These are phyloP conservation scores for Sugiyamaella castrensis DNA, from an alignment of 1,139 yeast genomes.

Conservation along the genomic window DNA sequence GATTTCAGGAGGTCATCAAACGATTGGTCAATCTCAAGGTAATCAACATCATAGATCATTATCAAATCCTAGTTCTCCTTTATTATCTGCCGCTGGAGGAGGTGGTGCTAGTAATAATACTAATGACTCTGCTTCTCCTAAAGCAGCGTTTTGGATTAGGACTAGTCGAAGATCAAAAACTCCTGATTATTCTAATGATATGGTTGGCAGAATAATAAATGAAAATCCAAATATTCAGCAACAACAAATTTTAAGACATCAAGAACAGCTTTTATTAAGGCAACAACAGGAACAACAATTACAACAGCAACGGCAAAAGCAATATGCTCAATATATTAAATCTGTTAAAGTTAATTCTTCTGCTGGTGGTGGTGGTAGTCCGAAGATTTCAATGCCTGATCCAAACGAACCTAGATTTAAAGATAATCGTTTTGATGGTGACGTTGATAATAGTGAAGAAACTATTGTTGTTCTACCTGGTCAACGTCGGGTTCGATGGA, in stretches of 20 bases:
- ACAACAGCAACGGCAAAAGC: too few species aligned
- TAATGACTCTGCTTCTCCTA: constrained; percentile 1
- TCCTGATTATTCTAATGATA: constrained; percentile 8
- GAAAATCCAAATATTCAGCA: constrained; percentile 10
- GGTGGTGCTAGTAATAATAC: background rate
- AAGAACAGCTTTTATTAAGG: background rate
- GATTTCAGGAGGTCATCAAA: too few species aligned
- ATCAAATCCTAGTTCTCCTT: constrained; percentile 7
- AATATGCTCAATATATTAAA: too few species aligned
- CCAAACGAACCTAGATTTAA: background rate
- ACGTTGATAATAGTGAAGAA: too few species aligned
- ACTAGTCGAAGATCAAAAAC: constrained; percentile 10
- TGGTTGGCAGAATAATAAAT: constrained; percentile 12
- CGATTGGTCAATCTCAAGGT: too few species aligned
- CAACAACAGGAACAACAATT: background rate
- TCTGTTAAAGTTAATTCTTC: too few species aligned
- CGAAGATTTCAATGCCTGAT: background rate
- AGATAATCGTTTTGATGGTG: too few species aligned
- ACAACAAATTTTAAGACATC: background rate
- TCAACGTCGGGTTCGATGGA: constrained; percentile 5
- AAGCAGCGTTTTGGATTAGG: constrained; percentile 15
- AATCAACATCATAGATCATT: constrained; percentile 7
- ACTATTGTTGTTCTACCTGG: too few species aligned
- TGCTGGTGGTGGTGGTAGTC: too few species aligned
- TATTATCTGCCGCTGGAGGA: background rate